A percentile compares a stretch with the other conserved stretches of the same genome.
These are phyloP conservation scores for Neobulgaria alba DNA, from an alignment of 2,329 filamentous ascomycete species.

Conservation along the genomic window DNA sequence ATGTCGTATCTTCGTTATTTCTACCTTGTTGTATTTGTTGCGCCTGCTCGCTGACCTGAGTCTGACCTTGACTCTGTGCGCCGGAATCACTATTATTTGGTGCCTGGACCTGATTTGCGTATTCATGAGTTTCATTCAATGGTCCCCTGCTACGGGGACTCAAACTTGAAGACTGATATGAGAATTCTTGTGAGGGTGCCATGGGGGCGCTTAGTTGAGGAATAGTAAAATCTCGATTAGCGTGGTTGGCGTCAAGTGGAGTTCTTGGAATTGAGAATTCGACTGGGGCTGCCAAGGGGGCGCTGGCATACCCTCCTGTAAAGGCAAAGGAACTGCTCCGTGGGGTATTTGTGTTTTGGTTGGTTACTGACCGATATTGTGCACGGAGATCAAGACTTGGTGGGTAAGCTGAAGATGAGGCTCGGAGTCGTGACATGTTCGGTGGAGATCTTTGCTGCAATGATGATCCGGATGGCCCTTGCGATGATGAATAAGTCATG, in stretches of 20 bases:
- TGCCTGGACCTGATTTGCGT: constrained; percentile 7
- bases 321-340: constrained; percentile 33
- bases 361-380: constrained; percentile 35
- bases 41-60: too few species aligned
- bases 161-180: constrained; percentile 8
- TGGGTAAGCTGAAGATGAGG: constrained; percentile 40
- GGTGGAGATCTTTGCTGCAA: constrained; percentile 38
- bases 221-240: constrained; percentile 40
- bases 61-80: constrained; percentile 12
- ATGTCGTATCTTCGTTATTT: constrained; percentile 19
- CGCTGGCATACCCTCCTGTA: constrained; percentile 43
- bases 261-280: constrained; percentile 43
- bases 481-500: constrained; percentile 41
- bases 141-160: constrained; percentile 5
- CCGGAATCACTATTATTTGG: constrained; percentile 19
- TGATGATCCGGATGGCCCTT: constrained; percentile 25
- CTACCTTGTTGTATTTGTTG: constrained; percentile 18
- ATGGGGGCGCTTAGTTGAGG: constrained; percentile 48
- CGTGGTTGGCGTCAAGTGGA: constrained; percentile 30
- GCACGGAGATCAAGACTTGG: constrained; percentile 38
- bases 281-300: constrained; percentile 44
- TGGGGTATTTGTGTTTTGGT: constrained; percentile 22
- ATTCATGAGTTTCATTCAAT: constrained; percentile 2
- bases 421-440: constrained; percentile 37
- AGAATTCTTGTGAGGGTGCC: constrained; percentile 39